phyloP scores from a whole-genome alignment of 345 rosid species.

The Dipteronia dyeriana region DNA sequence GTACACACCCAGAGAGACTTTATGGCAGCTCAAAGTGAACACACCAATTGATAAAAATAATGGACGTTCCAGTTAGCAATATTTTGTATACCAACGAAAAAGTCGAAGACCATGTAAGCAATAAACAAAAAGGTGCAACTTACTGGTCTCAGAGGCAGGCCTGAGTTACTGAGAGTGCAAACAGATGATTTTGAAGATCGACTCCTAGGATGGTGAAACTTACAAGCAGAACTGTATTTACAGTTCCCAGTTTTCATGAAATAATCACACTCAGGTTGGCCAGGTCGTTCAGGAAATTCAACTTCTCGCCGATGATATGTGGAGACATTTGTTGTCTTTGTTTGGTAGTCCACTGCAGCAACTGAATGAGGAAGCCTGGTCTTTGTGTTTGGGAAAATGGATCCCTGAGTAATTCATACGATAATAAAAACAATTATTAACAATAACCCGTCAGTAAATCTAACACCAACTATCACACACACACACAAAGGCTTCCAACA shows the following conservation, averaged over 20 bases:
- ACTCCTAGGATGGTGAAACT: conserved; percentile 52
- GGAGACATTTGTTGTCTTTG: background rate
- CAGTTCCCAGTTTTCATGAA: conserved; percentile 54
- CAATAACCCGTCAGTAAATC: background rate
- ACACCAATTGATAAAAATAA: background rate
- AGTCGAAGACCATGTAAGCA: background rate
- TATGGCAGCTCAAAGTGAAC: background rate
- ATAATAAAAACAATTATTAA: background rate
- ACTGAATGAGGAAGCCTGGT: background rate
- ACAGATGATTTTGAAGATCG: conserved; percentile 18
- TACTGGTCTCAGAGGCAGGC: conserved; percentile 47
- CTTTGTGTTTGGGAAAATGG: background rate
- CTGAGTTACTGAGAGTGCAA: conserved; percentile 29
- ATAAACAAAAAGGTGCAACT: conserved; percentile 21
- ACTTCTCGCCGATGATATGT: conserved; percentile 1
- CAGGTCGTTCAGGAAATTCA: conserved; percentile 52
- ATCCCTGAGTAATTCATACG: conserved; percentile 17
- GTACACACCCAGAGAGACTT: background rate
- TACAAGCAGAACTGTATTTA: conserved; percentile 44
- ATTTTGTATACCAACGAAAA: no score
- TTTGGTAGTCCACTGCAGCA: background rate
- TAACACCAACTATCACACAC: background rate
- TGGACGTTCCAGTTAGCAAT: background rate
- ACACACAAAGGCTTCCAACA: background rate
- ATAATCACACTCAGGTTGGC: conserved; percentile 45